These are phyloP conservation scores for Podila horticola DNA, from an alignment of 192 early-diverging fungal genomes.

Conservation along the genomic window DNA sequence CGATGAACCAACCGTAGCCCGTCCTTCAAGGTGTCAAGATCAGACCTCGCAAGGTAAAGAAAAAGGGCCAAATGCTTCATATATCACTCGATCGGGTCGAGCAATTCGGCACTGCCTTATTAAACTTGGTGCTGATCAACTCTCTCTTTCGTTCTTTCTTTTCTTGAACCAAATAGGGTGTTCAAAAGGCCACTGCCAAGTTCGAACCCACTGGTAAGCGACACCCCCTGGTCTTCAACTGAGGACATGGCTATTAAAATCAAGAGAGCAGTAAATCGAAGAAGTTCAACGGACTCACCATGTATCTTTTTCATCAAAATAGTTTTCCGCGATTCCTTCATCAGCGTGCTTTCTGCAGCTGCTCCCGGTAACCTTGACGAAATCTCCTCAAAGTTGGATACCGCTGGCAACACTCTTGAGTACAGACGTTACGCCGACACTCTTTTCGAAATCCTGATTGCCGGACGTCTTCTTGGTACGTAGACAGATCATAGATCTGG, in stretches of 20 bases:
- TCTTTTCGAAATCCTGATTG: constrained; percentile 93
- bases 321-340: constrained; percentile 72
- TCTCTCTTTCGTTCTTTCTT: constrained; percentile 4
- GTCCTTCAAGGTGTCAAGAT: constrained; percentile 76
- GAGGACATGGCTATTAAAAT: not conserved
- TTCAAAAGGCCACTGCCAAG: constrained; percentile 73
- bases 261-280: not conserved
- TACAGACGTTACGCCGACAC: constrained; percentile 96
- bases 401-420: constrained; percentile 87
- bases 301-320: not conserved
- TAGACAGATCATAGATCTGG: constrained; percentile 1
- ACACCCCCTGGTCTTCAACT: not conserved
- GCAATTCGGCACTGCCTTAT: too few relatives aligned
- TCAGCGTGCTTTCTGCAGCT: constrained; percentile 57
- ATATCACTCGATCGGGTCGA: too few relatives aligned
- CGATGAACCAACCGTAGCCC: constrained; percentile 25
- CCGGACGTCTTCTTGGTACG: constrained; percentile 89
- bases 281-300: not conserved
- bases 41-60: constrained; percentile 70
- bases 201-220: constrained; percentile 69
- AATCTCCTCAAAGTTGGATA: constrained; percentile 80
- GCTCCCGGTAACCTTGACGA: constrained; percentile 75
- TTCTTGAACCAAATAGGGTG: constrained; percentile 53
- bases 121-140: not conserved
- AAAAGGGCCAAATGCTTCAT: not conserved